These are phyloP conservation scores for Aspergillus funiculosus DNA, from an alignment of 495 filamentous ascomycete species.

Conservation along the genomic window DNA sequence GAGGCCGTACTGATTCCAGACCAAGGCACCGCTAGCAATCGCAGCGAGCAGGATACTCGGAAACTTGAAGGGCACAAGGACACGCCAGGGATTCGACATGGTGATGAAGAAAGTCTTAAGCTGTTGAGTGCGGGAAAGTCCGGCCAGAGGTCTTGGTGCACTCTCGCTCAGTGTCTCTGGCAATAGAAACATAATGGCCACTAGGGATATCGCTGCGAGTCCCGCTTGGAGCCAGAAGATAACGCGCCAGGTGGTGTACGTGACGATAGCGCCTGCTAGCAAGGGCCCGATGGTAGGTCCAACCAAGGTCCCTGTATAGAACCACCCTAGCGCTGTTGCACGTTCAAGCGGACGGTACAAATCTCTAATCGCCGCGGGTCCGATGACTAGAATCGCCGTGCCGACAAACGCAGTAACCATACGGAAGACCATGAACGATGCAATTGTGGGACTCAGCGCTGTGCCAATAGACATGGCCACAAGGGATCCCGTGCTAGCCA, in stretches of 20 bases:
- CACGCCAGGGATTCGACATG: conserved; percentile 12
- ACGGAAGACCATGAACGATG: conserved; percentile 16
- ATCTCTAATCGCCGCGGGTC: conserved; percentile 11
- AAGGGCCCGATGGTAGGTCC: conserved; percentile 13
- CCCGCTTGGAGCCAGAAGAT: conserved; percentile 18
- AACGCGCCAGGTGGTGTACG: conserved; percentile 15
- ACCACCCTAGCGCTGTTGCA: conserved; percentile 11
- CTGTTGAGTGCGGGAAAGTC: neutral
- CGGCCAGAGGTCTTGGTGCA: conserved; percentile 1
- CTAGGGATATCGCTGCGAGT: conserved; percentile 1
- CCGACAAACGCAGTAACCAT: conserved; percentile 14
- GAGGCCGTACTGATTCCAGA: conserved; percentile 70
- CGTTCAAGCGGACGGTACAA: conserved; percentile 13
- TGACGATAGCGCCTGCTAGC: conserved; percentile 14
- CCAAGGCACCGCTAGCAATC: conserved; percentile 53
- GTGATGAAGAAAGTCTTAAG: conserved; percentile 1
- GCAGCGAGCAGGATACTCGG: conserved; percentile 60
- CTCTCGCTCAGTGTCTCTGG: conserved; percentile 10
- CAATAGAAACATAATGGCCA: conserved; percentile 5
- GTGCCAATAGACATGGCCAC: conserved; percentile 11
- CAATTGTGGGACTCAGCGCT: conserved; percentile 13
- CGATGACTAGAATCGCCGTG: conserved; percentile 14
- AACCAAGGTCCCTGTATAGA: conserved; percentile 13
- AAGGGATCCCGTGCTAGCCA: conserved; percentile 6
- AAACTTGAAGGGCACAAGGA: conserved; percentile 43